phyloP scores from a whole-genome alignment of 148 eudicot species.

The Nepenthes mirabilis region DNA sequence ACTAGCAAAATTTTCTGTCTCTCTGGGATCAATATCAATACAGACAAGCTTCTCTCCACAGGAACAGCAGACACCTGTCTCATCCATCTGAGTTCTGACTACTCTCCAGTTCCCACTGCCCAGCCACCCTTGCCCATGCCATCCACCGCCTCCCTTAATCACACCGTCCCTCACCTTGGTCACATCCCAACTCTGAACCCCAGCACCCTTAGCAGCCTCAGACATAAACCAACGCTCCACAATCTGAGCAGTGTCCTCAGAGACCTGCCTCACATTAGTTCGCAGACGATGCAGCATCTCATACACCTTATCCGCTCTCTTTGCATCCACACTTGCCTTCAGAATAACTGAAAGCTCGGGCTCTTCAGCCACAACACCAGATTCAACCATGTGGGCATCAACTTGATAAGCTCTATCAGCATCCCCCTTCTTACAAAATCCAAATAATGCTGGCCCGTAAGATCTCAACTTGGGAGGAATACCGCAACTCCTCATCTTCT shows the following conservation, averaged over 20 bases:
- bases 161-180: conserved; percentile 59
- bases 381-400: conserved; percentile 60
- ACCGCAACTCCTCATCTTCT: conserved; percentile 48
- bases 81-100: conserved; percentile 47
- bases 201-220: conserved; percentile 35
- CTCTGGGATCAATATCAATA: conserved; percentile 88
- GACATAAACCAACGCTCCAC: conserved; percentile 74
- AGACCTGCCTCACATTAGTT: conserved; percentile 59
- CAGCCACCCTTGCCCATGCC: conserved; percentile 98
- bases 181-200: conserved; percentile 56
- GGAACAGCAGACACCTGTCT: conserved; percentile 48
- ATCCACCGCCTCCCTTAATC: conserved; percentile 84
- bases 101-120: conserved; percentile 85
- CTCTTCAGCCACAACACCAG: conserved; percentile 69
- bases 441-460: conserved; percentile 78
- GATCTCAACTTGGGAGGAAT: conserved; percentile 64
- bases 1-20: conserved; percentile 61
- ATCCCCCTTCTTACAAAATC: conserved; percentile 52
- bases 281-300: conserved; percentile 76
- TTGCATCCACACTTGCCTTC: conserved; percentile 42
- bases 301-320: conserved; percentile 55
- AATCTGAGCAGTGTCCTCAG: conserved; percentile 49
- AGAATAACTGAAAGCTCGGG: conserved; percentile 56
- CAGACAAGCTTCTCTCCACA: conserved; percentile 82
- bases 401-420: conserved; percentile 68